Base-by-base conservation (phyloP, 2,329 filamentous ascomycete species). In the Grosmannia huntii region DNA sequence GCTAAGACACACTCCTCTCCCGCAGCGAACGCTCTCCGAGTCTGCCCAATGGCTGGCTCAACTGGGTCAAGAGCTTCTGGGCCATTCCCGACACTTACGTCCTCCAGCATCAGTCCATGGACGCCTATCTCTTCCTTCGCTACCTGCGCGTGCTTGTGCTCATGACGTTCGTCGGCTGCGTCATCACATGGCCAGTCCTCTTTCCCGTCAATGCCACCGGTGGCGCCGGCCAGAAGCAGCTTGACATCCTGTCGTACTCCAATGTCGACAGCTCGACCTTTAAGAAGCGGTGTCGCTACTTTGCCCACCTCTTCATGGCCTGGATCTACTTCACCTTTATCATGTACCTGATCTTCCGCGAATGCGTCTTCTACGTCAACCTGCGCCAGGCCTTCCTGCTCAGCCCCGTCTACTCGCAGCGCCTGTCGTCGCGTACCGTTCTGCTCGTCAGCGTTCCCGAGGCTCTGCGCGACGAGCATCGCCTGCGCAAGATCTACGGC, bases 361-460 rank as follows among this genome's bases (percentile, higher is more conserved):
- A 99, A 72, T 85, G 85, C 67, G 86, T 99, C 66, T 97, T 86
- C 79, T 95, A 90, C 72, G 90, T 97, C 75, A 96, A 95, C 66
- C 74, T 99, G 56, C 88, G 92, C 63, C 94, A 97, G 73, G 92
- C 92, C 0, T 97, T 95, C 74, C 82, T 91, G 21, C 78, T 95
- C 59, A 90, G 90, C 11, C 90, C 89, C 1, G 77, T 88, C 56
- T 92, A 96, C 68, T 82, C 90, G 28, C 86, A 85, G 65, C 87
- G 91, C 27, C 83, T 97, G 51, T 97, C 92, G 0, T 92, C 91
- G 0, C 84, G 90, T 46, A 97, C 92, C 2, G 91, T 99, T 6
- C 81, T 99, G 14, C 90, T 96, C 70, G 87, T 90, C 2, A 87
- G 89, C 2, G 90, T 96, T 1, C 92, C 92, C 2, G 74, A 83